phyloP scores from a whole-genome alignment of 306 rosid genomes.

The Acacia acuminata region DNA sequence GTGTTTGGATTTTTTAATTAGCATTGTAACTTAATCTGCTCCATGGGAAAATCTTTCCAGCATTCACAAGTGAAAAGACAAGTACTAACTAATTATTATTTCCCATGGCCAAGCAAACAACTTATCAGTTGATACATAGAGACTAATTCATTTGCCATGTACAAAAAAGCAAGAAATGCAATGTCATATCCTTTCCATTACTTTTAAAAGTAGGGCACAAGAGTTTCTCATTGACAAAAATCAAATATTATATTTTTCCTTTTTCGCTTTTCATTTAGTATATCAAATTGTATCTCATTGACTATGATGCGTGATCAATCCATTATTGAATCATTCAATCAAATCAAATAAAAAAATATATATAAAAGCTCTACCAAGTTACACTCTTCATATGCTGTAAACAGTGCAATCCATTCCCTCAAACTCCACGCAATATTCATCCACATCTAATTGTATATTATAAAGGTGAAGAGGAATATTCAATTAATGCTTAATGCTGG shows the following conservation, averaged over 20 bases:
- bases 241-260: neutral
- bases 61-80: neutral
- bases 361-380: neutral
- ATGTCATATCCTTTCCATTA: neutral
- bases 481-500: neutral
- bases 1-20: neutral
- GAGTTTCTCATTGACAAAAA: neutral
- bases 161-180: neutral
- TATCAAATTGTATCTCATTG: neutral
- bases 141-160: neutral
- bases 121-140: neutral
- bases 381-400: neutral
- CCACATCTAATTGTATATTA: neutral
- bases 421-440: neutral
- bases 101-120: slow-evolving; percentile 1
- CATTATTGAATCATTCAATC: neutral
- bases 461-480: neutral
- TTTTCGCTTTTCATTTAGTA: neutral
- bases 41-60: neutral
- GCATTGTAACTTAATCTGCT: neutral
- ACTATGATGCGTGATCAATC: neutral
- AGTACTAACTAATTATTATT: neutral
- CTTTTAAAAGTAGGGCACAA: neutral
- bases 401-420: neutral
- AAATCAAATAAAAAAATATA: neutral